Conservation (phyloP, 441 rosid species). For the Adansonia madagascariensis region DNA sequence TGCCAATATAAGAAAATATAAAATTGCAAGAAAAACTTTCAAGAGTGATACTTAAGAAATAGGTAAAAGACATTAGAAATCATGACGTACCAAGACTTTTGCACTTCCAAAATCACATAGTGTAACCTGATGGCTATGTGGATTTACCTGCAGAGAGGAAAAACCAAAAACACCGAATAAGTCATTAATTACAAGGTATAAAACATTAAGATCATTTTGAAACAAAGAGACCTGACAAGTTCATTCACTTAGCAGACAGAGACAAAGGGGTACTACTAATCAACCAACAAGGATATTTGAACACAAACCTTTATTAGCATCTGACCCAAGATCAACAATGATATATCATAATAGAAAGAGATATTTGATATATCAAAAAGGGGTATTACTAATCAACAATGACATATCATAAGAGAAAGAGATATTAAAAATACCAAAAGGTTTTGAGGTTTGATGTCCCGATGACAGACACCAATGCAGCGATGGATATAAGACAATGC, state of each 20-base stretch:
- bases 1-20: conserved; percentile 32
- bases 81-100: conserved; percentile 81
- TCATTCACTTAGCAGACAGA: background rate
- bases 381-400: background rate
- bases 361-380: background rate
- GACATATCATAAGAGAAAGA: background rate
- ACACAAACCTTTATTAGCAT: too few relatives aligned
- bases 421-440: conserved; percentile 63
- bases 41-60: background rate
- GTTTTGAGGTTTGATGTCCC: conserved; percentile 96
- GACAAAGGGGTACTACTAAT: background rate
- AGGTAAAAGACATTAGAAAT: background rate
- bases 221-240: conserved; percentile 5
- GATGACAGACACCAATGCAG: conserved; percentile 86
- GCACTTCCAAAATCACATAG: conserved; percentile 98
- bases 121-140: conserved; percentile 94
- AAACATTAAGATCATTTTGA: background rate
- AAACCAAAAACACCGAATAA: background rate
- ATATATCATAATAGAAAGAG: too few relatives aligned
- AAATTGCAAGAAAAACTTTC: background rate
- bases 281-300: background rate
- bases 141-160: conserved; percentile 72
- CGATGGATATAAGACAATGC: conserved; percentile 83
- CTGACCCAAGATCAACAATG: too few relatives aligned
- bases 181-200: background rate